Evolutionary conservation across 176 grass and related monocot species (phyloP).

Genomic region (Miscanthus lutarioriparius): DNA sequence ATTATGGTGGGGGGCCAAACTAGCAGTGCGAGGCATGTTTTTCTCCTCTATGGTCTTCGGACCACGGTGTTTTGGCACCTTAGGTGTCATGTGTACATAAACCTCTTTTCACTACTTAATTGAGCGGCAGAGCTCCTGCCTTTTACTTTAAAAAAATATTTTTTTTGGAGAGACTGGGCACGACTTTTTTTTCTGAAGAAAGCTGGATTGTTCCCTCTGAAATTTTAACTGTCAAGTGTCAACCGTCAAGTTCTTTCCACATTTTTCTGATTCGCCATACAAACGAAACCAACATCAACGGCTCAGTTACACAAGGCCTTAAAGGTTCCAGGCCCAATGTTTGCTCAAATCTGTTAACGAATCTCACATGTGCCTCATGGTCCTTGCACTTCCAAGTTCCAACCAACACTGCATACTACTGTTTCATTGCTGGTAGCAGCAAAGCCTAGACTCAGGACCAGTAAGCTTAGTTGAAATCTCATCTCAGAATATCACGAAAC

Average conservation of each 20-base stretch:
- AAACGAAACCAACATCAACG: neutral
- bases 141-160: too few species aligned
- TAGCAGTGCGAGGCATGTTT: too few species aligned
- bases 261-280: neutral
- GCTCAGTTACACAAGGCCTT: neutral
- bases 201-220: neutral
- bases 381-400: conserved; percentile 9
- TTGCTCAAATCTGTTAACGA: neutral
- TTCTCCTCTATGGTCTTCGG: too few species aligned
- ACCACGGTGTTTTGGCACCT: too few species aligned
- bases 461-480: conserved; percentile 14
- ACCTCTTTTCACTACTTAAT: too few species aligned
- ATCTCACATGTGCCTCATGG: conserved; percentile 28
- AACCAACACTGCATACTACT: conserved; percentile 1
- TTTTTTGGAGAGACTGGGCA: neutral
- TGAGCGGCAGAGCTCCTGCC: too few species aligned
- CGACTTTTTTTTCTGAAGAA: neutral
- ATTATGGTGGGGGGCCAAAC: too few species aligned
- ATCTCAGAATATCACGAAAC: neutral
- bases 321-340: conserved; percentile 5
- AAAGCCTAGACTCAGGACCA: neutral
- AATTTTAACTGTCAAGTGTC: conserved; percentile 8
- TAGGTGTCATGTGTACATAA: too few species aligned
- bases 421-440: conserved; percentile 6
- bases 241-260: neutral